Evolutionary conservation across 495 filamentous ascomycete genomes (phyloP).

Genomic region (Xylaria castorea): DNA sequence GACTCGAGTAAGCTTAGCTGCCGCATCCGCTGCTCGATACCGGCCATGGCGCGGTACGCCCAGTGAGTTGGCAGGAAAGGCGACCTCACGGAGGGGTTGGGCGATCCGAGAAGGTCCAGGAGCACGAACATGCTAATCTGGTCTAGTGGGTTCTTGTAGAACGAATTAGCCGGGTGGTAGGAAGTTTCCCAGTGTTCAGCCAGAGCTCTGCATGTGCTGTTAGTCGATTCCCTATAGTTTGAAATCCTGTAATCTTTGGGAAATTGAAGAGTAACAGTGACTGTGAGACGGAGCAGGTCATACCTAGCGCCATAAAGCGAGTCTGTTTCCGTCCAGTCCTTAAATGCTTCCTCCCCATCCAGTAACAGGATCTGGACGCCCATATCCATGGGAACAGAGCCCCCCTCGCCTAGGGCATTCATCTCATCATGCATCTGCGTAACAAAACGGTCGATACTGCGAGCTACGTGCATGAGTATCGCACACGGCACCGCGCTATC

Average conservation of each 20-base stretch:
- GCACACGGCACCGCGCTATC: constrained; percentile 95
- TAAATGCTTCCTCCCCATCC: constrained; percentile 94
- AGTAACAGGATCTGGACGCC: constrained; percentile 90
- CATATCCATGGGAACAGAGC: constrained; percentile 69
- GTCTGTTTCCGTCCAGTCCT: constrained; percentile 76
- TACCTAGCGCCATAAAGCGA: constrained; percentile 86
- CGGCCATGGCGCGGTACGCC: constrained; percentile 79
- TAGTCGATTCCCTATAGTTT: constrained; percentile 17
- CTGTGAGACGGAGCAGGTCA: constrained; percentile 24
- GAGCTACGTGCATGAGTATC: constrained; percentile 84
- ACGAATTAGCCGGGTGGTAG: constrained; percentile 71
- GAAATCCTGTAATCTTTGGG: not conserved
- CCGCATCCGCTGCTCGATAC: constrained; percentile 73
- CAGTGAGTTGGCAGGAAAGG: constrained; percentile 91
- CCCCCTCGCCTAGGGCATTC: constrained; percentile 60
- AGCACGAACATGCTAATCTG: constrained; percentile 90
- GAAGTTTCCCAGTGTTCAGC: constrained; percentile 75
- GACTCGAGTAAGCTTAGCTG: constrained; percentile 50
- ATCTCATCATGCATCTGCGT: constrained; percentile 81
- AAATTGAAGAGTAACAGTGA: not conserved
- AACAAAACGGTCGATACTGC: constrained; percentile 78
- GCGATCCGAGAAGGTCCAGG: constrained; percentile 84
- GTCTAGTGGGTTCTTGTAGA: constrained; percentile 72
- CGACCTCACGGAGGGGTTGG: constrained; percentile 73
- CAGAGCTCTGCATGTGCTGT: constrained; percentile 59